A percentile compares a stretch with the other conserved stretches of the same genome.
Evolutionary conservation across 768 basidiomycete genomes (phyloP).

Genomic region (Pluteus cervinus): DNA sequence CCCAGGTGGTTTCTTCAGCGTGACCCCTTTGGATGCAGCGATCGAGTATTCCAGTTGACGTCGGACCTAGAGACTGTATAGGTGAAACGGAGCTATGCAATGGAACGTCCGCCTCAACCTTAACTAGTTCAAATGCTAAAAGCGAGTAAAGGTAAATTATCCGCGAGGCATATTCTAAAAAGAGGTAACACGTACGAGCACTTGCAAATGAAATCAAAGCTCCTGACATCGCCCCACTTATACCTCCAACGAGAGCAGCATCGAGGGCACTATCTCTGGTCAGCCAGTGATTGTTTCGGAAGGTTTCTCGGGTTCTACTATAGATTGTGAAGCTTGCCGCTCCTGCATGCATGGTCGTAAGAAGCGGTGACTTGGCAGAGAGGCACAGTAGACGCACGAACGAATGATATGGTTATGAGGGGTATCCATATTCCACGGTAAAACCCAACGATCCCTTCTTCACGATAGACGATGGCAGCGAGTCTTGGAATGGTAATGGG

Average conservation of each 20-base stretch:
- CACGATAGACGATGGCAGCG: constrained; percentile 67
- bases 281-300: constrained; percentile 53
- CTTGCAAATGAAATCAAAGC: constrained; percentile 85
- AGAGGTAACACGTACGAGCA: constrained; percentile 59
- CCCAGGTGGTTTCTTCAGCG: constrained; percentile 69
- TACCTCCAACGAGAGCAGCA: constrained; percentile 70
- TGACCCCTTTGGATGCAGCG: constrained; percentile 69
- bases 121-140: constrained; percentile 89
- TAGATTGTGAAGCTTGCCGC: constrained; percentile 92
- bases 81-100: too few species aligned
- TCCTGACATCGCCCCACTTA: constrained; percentile 85
- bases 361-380: constrained; percentile 4
- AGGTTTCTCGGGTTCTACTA: constrained; percentile 73
- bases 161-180: background rate
- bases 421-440: constrained; percentile 91
- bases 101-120: constrained; percentile 65
- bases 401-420: constrained; percentile 91
- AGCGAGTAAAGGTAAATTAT: constrained; percentile 5
- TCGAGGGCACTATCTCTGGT: constrained; percentile 55
- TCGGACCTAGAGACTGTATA: constrained; percentile 53
- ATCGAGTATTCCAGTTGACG: constrained; percentile 91
- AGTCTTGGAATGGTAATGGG: constrained; percentile 69
- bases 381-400: constrained; percentile 58
- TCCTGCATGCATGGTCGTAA: constrained; percentile 34
- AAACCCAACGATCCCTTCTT: constrained; percentile 86